A percentile compares a stretch with the other conserved stretches of the same genome.
phyloP scores from a whole-genome alignment of 1,284 basidiomycete genomes.

The Neonothopanus nambi region DNA sequence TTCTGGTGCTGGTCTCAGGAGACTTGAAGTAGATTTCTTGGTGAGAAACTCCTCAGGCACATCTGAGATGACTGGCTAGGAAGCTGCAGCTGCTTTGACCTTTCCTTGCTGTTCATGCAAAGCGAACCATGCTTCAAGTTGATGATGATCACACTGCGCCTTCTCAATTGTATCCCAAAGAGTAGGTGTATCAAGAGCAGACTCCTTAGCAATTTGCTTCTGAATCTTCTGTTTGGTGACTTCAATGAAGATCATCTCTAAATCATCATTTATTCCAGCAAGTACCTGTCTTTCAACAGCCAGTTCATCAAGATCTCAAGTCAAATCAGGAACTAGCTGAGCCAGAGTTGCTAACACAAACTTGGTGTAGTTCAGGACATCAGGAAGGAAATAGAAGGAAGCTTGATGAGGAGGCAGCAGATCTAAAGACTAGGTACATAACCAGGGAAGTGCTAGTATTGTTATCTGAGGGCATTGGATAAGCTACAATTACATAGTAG shows the following conservation, averaged over 20 bases:
- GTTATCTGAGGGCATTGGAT: constrained; percentile 94
- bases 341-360: constrained; percentile 96
- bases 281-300: constrained; percentile 66
- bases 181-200: constrained; percentile 66
- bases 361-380: constrained; percentile 86
- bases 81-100: constrained; percentile 30
- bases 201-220: constrained; percentile 77
- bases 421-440: constrained; percentile 91
- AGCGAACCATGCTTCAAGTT: constrained; percentile 46
- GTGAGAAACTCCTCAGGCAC: constrained; percentile 59
- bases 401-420: constrained; percentile 88
- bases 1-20: constrained; percentile 14
- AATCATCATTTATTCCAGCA: constrained; percentile 66
- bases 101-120: constrained; percentile 40
- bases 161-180: constrained; percentile 61
- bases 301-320: constrained; percentile 75
- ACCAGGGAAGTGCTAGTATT: constrained; percentile 92
- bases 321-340: constrained; percentile 76
- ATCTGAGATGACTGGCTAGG: constrained; percentile 19
- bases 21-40: constrained; percentile 26
- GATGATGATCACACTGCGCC: constrained; percentile 59
- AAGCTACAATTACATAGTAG: constrained; percentile 80
- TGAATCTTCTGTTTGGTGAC: constrained; percentile 76
- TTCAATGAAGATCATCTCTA: constrained; percentile 81
- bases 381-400: constrained; percentile 94